Evolutionary conservation across 176 grass and related monocot genomes (phyloP).

Genomic region (Paspalum notatum): DNA sequence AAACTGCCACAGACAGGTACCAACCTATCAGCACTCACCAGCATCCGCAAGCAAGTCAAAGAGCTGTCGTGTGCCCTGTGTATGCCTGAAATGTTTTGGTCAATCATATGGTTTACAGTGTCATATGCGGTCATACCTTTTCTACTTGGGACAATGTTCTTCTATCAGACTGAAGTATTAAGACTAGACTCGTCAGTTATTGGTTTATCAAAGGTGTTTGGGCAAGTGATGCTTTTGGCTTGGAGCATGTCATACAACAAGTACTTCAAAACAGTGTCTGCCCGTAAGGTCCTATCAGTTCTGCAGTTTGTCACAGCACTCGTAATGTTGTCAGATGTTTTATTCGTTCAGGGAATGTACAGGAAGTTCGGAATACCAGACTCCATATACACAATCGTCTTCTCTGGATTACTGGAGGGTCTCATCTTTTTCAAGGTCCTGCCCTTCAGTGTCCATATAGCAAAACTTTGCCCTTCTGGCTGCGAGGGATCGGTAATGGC

Average conservation of each 20-base stretch:
- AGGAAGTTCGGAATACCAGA: slow-evolving; percentile 66
- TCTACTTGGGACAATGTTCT: slow-evolving; percentile 92
- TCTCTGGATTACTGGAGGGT: slow-evolving; percentile 81
- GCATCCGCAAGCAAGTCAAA: slow-evolving; percentile 76
- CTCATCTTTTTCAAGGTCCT: slow-evolving; percentile 75
- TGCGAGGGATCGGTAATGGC: slow-evolving; percentile 95
- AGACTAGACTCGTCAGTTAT: slow-evolving; percentile 82
- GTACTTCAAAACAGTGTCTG: slow-evolving; percentile 65
- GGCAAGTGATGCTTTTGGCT: slow-evolving; percentile 67
- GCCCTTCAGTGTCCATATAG: slow-evolving; percentile 77
- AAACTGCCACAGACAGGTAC: slow-evolving; percentile 65
- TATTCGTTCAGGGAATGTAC: slow-evolving; percentile 89
- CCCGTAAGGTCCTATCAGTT: slow-evolving; percentile 67
- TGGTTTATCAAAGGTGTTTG: slow-evolving; percentile 90
- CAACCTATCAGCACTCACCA: slow-evolving; percentile 46
- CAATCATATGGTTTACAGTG: slow-evolving; percentile 73
- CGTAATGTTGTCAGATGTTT: slow-evolving; percentile 73
- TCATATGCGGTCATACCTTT: slow-evolving; percentile 82
- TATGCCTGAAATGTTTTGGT: slow-evolving; percentile 70
- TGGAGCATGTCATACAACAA: slow-evolving; percentile 93
- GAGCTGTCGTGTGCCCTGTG: slow-evolving; percentile 61
- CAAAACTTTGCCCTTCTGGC: slow-evolving; percentile 75
- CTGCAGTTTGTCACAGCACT: slow-evolving; percentile 67
- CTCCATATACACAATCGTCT: slow-evolving; percentile 74
- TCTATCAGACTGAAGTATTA: slow-evolving; percentile 90